phyloP scores from a whole-genome alignment of 495 filamentous ascomycete genomes.

The Penicillium longicatenatum region DNA sequence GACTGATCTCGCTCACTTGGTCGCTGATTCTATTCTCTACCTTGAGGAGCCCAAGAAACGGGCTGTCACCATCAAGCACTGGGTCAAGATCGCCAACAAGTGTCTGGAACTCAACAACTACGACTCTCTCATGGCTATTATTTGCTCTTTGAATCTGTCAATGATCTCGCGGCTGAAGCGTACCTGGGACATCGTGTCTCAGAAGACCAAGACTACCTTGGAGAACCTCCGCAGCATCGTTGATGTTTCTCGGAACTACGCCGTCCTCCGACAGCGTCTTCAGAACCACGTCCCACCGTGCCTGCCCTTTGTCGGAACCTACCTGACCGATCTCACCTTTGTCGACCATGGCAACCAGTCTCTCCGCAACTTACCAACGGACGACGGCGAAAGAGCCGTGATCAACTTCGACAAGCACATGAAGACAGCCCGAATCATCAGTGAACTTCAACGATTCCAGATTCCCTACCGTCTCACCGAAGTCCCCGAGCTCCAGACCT shows the following conservation, averaged over 20 bases:
- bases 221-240: slow-evolving; percentile 78
- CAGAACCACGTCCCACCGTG: slow-evolving; percentile 90
- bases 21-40: slow-evolving; percentile 92
- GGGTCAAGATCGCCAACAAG: slow-evolving; percentile 92
- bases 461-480: slow-evolving; percentile 87
- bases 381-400: slow-evolving; percentile 66
- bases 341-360: slow-evolving; percentile 93
- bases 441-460: slow-evolving; percentile 95
- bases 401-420: slow-evolving; percentile 99
- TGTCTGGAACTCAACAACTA: slow-evolving; percentile 94
- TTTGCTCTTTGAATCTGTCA: slow-evolving; percentile 88
- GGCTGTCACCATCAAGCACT: slow-evolving; percentile 91
- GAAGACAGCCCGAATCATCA: slow-evolving; percentile 92
- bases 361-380: slow-evolving; percentile 45
- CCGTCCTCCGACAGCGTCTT: slow-evolving; percentile 82
- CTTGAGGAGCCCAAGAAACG: slow-evolving; percentile 88
- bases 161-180: slow-evolving; percentile 87
- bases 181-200: slow-evolving; percentile 90
- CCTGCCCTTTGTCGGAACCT: slow-evolving; percentile 95
- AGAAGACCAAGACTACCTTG: slow-evolving; percentile 79
- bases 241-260: slow-evolving; percentile 88
- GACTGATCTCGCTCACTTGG: slow-evolving; percentile 87
- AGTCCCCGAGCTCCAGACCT: slow-evolving; percentile 88
- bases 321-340: slow-evolving; percentile 77
- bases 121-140: slow-evolving; percentile 94